Conservation (phyloP, 345 rosid species). For the Melastoma malabathricum region DNA sequence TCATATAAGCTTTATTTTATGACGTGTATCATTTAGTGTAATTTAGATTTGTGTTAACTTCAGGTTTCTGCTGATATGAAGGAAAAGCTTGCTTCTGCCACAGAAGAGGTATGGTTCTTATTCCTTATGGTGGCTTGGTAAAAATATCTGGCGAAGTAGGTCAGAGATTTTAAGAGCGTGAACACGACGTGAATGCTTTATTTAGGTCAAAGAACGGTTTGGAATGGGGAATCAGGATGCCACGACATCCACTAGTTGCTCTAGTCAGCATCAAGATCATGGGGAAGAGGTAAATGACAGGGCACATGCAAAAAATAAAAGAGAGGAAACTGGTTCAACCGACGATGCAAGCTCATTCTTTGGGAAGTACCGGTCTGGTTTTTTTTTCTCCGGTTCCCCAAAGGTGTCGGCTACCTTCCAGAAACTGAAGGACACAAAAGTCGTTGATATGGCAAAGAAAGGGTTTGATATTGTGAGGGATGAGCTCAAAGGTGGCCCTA, state of each 20-base stretch:
- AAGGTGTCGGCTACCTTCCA: slow-evolving; percentile 47
- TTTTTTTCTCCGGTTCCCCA: slow-evolving; percentile 41
- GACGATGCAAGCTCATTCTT: slow-evolving; percentile 42
- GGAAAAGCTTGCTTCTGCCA: slow-evolving; percentile 69
- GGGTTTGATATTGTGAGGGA: slow-evolving; percentile 85
- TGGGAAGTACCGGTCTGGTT: slow-evolving; percentile 50
- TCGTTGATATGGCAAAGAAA: slow-evolving; percentile 64
- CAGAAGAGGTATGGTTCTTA: slow-evolving; percentile 58
- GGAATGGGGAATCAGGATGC: slow-evolving; percentile 40
- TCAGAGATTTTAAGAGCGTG: not conserved
- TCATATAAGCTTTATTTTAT: not conserved
- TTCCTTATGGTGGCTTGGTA: slow-evolving; percentile 4
- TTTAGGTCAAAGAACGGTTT: slow-evolving; percentile 71
- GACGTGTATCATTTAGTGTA: slow-evolving; percentile 1
- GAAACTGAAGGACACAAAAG: slow-evolving; percentile 58
- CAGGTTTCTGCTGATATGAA: slow-evolving; percentile 74
- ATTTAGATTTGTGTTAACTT: slow-evolving; percentile 6
- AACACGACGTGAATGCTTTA: not conserved
- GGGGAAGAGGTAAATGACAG: slow-evolving; percentile 22
- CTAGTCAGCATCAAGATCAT: slow-evolving; percentile 26
- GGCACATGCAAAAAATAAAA: slow-evolving; percentile 33
- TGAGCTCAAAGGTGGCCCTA: slow-evolving; percentile 53
- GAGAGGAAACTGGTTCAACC: slow-evolving; percentile 28
- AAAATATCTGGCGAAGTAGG: not conserved
- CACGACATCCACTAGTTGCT: slow-evolving; percentile 24